Evolutionary conservation across 345 rosid genomes (phyloP), one percentile per base, ranked within the genome.

Genomic region (Hibiscus tridactylites): DNA sequence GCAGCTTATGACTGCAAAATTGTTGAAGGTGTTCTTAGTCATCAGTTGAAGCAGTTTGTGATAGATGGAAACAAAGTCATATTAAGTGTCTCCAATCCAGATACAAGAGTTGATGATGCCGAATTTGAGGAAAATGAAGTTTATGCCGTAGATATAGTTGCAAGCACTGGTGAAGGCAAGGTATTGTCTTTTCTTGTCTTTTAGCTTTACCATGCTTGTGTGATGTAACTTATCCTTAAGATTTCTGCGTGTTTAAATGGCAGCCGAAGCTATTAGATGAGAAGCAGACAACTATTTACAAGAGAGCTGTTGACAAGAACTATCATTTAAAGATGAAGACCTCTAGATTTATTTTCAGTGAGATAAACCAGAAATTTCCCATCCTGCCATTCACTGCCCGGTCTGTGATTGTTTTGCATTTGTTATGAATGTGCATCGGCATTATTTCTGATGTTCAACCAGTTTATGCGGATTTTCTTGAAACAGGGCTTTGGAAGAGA

Each of bases 11-110:
- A 90, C 82, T 95, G 99, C 85, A 95, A 92, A 79, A 88, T 95
- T 76, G 96, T 90, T 50, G 99, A 92, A 79, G 99, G 99, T n/a
- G 97, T 95, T 71, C 96, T 95, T n/a, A 88, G 97, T 73, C 99
- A 95, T 75, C 98, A 92, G 77, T 77, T 95, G 82, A 95, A 91
- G 84, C 94, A 89, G 80, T 87, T 85, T 65, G 84, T 88, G 72
- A 92, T 92, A 26, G 98, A 96, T 82, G 99, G 93, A 50, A 87
- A 83, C 85, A 96, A 96, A 84, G 92, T 84, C 66, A 67, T 96
- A 62, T 65, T 96, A 19, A 89, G 88, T 19, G 88, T 82, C 71
- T 68, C 92, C 61, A 88, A 74, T 79, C 90, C 99, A 6, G 99
- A 96, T 3, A 84, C 98, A 58, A 86, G 85, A 80, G 98, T 92